These are phyloP conservation scores for Starmerella vitae DNA, from an alignment of 805 yeast species.

Conservation along the genomic window DNA sequence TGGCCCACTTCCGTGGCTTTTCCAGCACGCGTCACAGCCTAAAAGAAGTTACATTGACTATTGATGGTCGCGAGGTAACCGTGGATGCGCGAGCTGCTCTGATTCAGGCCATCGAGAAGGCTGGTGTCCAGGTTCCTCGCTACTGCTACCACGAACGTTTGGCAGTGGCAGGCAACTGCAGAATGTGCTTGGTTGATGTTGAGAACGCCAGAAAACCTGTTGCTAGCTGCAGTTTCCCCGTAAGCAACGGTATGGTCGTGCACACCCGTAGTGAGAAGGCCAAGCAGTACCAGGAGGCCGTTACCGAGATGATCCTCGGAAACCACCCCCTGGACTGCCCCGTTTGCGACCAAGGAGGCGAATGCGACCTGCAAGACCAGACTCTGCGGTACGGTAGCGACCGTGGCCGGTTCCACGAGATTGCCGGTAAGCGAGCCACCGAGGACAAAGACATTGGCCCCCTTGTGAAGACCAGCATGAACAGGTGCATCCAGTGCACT, in stretches of 20 bases:
- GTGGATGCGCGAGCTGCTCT: slow-evolving; percentile 80
- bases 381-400: slow-evolving; percentile 70
- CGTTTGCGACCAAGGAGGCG: slow-evolving; percentile 89
- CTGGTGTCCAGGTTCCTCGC: slow-evolving; percentile 77
- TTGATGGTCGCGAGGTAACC: slow-evolving; percentile 59
- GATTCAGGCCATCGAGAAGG: slow-evolving; percentile 83
- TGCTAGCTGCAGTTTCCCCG: slow-evolving; percentile 88
- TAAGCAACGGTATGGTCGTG: slow-evolving; percentile 78
- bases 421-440: slow-evolving; percentile 75
- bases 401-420: slow-evolving; percentile 72
- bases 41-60: slow-evolving; percentile 45
- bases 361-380: slow-evolving; percentile 85
- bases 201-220: slow-evolving; percentile 82
- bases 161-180: slow-evolving; percentile 83
- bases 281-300: slow-evolving; percentile 75
- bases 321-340: slow-evolving; percentile 91
- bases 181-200: slow-evolving; percentile 84
- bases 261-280: slow-evolving; percentile 66
- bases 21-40: no score
- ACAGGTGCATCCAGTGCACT: slow-evolving; percentile 85
- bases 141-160: slow-evolving; percentile 86
- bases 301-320: slow-evolving; percentile 73
- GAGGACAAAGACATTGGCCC: slow-evolving; percentile 89
- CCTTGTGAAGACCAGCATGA: slow-evolving; percentile 77
- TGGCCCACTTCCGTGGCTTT: no score